These are phyloP conservation scores for Glaciozyma antarctica DNA, from an alignment of 768 basidiomycete species.

Conservation along the genomic window DNA sequence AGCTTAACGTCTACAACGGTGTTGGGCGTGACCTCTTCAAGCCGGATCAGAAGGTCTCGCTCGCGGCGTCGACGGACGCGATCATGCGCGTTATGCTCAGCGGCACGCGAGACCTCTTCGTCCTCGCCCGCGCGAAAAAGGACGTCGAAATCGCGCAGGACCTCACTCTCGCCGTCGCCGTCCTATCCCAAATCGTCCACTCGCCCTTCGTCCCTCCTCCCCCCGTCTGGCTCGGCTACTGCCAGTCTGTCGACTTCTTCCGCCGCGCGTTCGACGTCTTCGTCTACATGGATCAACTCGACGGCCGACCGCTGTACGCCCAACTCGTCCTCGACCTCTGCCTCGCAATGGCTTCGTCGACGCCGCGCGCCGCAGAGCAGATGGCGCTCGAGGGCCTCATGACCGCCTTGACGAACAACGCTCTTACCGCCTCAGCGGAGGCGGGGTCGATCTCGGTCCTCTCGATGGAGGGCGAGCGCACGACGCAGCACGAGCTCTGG, in stretches of 20 bases:
- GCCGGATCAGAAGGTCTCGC: slow-evolving; percentile 48
- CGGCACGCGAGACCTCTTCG: slow-evolving; percentile 53
- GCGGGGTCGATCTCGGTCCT: slow-evolving; percentile 60
- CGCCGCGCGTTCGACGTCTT: slow-evolving; percentile 46
- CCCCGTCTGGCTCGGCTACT: slow-evolving; percentile 64
- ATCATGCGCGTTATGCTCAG: slow-evolving; percentile 53
- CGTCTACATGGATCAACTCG: slow-evolving; percentile 41
- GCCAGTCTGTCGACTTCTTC: slow-evolving; percentile 72
- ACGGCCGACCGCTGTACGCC: slow-evolving; percentile 45
- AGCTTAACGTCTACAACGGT: slow-evolving; percentile 51
- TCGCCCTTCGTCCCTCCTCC: slow-evolving; percentile 60
- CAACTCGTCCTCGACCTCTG: slow-evolving; percentile 71
- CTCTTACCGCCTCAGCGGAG: slow-evolving; percentile 65
- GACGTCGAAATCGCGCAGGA: slow-evolving; percentile 61
- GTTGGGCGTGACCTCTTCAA: slow-evolving; percentile 38
- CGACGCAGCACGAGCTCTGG: slow-evolving; percentile 59
- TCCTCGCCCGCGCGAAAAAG: slow-evolving; percentile 48
- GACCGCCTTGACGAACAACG: slow-evolving; percentile 71
- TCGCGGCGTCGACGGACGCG: slow-evolving; percentile 38
- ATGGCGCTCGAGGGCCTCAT: slow-evolving; percentile 75
- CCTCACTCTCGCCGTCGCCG: slow-evolving; percentile 67
- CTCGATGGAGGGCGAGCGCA: slow-evolving; percentile 49
- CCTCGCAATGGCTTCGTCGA: slow-evolving; percentile 64
- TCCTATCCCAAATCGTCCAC: slow-evolving; percentile 71
- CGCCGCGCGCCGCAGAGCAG: slow-evolving; percentile 64